Evolutionary conservation across 176 grass and related monocot genomes (phyloP).

Genomic region (Zoysia japonica): DNA sequence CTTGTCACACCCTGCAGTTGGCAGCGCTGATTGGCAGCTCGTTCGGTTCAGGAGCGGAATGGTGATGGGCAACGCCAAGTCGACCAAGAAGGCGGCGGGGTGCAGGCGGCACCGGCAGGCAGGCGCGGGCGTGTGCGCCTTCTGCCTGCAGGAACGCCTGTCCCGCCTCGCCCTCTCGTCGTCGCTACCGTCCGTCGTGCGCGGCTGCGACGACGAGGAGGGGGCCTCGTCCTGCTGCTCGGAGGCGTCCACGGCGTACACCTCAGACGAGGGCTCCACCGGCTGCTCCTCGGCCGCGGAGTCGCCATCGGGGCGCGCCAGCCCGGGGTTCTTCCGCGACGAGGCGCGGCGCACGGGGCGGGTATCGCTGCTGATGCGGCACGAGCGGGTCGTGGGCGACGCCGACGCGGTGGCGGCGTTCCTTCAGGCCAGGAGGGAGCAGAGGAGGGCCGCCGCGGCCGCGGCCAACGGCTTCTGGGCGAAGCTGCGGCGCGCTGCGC

Average conservation of each 20-base stretch:
- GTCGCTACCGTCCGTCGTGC: slow-evolving; percentile 46
- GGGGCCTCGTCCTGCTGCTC: slow-evolving; percentile 50
- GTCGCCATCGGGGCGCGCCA: slow-evolving; percentile 18
- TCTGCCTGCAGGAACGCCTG: slow-evolving; percentile 77
- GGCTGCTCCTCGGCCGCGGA: slow-evolving; percentile 29
- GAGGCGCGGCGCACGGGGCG: slow-evolving; percentile 32
- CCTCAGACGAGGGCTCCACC: slow-evolving; percentile 20
- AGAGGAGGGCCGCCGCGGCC: slow-evolving; percentile 39
- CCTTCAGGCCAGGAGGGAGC: slow-evolving; percentile 32
- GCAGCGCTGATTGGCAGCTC: neutral
- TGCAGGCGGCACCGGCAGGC: slow-evolving; percentile 61
- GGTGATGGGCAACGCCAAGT: slow-evolving; percentile 43
- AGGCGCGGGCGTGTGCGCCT: slow-evolving; percentile 61
- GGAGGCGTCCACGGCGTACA: slow-evolving; percentile 36
- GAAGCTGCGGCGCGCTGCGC: slow-evolving; percentile 60
- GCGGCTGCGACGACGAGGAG: neutral
- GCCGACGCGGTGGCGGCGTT: slow-evolving; percentile 38
- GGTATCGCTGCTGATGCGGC: slow-evolving; percentile 55
- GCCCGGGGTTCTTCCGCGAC: slow-evolving; percentile 54
- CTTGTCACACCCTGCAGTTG: neutral
- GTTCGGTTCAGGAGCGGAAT: neutral
- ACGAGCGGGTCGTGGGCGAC: slow-evolving; percentile 42
- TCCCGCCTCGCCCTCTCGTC: slow-evolving; percentile 44
- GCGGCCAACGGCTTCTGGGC: slow-evolving; percentile 57
- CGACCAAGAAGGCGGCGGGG: slow-evolving; percentile 12